These are phyloP conservation scores for Halenospora varia DNA, from an alignment of 495 filamentous ascomycete genomes.

Conservation along the genomic window DNA sequence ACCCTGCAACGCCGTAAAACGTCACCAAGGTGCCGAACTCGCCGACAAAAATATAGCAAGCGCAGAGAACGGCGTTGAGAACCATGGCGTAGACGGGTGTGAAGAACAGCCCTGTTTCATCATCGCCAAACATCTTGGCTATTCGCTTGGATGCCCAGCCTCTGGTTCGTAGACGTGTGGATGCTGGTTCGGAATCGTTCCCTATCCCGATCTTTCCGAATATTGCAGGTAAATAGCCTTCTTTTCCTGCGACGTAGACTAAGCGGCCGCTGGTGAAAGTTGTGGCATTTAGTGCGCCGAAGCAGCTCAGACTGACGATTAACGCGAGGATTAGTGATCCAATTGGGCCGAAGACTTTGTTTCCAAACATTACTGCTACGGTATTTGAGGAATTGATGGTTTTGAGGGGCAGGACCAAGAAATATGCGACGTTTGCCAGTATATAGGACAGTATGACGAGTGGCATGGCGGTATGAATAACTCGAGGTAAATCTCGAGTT, in stretches of 20 bases:
- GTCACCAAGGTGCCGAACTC: slow-evolving; percentile 90
- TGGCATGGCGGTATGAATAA: slow-evolving; percentile 96
- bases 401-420: slow-evolving; percentile 82
- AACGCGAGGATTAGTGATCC: slow-evolving; percentile 85
- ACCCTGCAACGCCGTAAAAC: slow-evolving; percentile 95
- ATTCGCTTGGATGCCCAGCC: slow-evolving; percentile 56
- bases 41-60: slow-evolving; percentile 75
- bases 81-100: slow-evolving; percentile 89
- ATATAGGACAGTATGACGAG: slow-evolving; percentile 88
- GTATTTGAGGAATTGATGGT: slow-evolving; percentile 84
- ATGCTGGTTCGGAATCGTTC: slow-evolving; percentile 30
- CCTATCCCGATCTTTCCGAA: slow-evolving; percentile 80
- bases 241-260: slow-evolving; percentile 91
- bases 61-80: slow-evolving; percentile 70
- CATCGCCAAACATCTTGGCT: slow-evolving; percentile 53
- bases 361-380: slow-evolving; percentile 89
- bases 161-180: slow-evolving; percentile 46
- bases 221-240: slow-evolving; percentile 83
- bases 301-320: slow-evolving; percentile 81
- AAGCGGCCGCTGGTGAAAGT: slow-evolving; percentile 90
- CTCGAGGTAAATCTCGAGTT: slow-evolving; percentile 81
- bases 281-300: slow-evolving; percentile 91
- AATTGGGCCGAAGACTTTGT: slow-evolving; percentile 78
- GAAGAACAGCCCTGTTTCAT: slow-evolving; percentile 63
- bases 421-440: slow-evolving; percentile 87